Percentiles rank a stretch among this genome's conserved stretches.
phyloP scores from a whole-genome alignment of 139 green algal species.

The Microglena sp. region DNA sequence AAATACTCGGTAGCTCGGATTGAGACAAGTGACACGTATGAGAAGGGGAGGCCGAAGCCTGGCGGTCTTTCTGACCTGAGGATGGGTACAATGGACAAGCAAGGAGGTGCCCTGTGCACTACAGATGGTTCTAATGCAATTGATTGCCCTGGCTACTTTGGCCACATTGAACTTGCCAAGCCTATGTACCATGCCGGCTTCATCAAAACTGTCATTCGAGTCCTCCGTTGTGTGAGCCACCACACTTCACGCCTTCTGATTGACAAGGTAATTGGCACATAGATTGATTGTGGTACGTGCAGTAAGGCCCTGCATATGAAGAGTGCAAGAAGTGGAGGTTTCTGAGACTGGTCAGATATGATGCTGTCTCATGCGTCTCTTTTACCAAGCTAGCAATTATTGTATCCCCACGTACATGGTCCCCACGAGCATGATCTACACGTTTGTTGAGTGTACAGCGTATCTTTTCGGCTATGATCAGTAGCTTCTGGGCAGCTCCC shows the following conservation, averaged over 20 bases:
- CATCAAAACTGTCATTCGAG: constrained; percentile 84
- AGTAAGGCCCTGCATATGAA: neutral
- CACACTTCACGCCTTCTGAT: constrained; percentile 82
- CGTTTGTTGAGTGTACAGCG: too few species aligned
- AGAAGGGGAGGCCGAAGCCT: constrained; percentile 76
- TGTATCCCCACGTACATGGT: too few species aligned
- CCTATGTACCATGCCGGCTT: constrained; percentile 96
- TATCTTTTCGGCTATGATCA: too few species aligned
- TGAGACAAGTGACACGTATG: constrained; percentile 74
- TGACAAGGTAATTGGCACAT: constrained; percentile 47
- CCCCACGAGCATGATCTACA: too few species aligned
- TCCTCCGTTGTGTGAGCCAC: constrained; percentile 91
- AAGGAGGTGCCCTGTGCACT: constrained; percentile 56
- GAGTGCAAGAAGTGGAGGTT: too few species aligned
- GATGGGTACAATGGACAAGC: constrained; percentile 87
- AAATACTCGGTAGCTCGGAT: constrained; percentile 85
- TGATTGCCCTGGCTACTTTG: constrained; percentile 96
- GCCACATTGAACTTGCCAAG: constrained; percentile 90
- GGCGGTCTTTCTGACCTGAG: constrained; percentile 84
- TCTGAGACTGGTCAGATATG: too few species aligned
- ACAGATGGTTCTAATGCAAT: constrained; percentile 61
- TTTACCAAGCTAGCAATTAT: too few species aligned
- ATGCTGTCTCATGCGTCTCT: too few species aligned
- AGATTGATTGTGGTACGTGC: neutral
- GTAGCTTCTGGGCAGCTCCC: too few species aligned